These are phyloP conservation scores for Xylaria sp. DNA, from an alignment of 2,329 filamentous ascomycete species.

Conservation along the genomic window DNA sequence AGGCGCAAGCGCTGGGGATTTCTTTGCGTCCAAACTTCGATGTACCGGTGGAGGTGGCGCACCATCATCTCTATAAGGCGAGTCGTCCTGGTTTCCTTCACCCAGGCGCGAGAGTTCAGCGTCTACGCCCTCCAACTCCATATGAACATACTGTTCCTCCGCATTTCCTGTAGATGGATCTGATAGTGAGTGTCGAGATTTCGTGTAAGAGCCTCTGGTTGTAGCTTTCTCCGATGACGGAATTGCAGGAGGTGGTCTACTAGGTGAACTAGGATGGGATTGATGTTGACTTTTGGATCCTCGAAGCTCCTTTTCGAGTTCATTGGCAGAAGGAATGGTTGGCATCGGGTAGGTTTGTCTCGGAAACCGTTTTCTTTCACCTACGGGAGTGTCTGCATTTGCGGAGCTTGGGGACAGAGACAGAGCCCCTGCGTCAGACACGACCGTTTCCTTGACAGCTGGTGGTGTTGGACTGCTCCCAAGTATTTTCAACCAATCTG, in stretches of 20 bases:
- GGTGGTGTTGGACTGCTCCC: conserved; percentile 64
- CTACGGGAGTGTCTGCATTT: conserved; percentile 53
- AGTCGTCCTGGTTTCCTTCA: conserved; percentile 51
- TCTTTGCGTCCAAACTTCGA: conserved; percentile 57
- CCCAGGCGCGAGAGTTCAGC: conserved; percentile 53
- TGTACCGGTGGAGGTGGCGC: conserved; percentile 67
- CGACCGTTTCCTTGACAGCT: conserved; percentile 50
- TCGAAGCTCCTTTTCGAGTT: conserved; percentile 45
- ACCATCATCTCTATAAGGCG: conserved; percentile 62
- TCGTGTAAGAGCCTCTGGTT: conserved; percentile 50
- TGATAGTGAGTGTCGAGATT: conserved; percentile 38
- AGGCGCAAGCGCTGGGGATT: conserved; percentile 55
- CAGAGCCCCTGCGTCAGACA: conserved; percentile 44
- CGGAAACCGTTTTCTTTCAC: conserved; percentile 50
- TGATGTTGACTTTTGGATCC: conserved; percentile 54
- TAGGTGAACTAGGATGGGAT: conserved; percentile 47
- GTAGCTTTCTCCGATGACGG: conserved; percentile 54
- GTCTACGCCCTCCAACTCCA: conserved; percentile 54
- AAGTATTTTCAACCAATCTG: conserved; percentile 90
- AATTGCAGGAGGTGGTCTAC: conserved; percentile 44
- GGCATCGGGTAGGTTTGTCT: conserved; percentile 39
- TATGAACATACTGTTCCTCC: conserved; percentile 33
- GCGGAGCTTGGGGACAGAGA: conserved; percentile 42
- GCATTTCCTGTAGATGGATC: conserved; percentile 28
- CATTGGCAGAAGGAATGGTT: conserved; percentile 38